Percentiles rank a stretch among this genome's conserved stretches.
Conservation (phyloP, 495 filamentous ascomycete genomes). For the Neurospora sp. region DNA sequence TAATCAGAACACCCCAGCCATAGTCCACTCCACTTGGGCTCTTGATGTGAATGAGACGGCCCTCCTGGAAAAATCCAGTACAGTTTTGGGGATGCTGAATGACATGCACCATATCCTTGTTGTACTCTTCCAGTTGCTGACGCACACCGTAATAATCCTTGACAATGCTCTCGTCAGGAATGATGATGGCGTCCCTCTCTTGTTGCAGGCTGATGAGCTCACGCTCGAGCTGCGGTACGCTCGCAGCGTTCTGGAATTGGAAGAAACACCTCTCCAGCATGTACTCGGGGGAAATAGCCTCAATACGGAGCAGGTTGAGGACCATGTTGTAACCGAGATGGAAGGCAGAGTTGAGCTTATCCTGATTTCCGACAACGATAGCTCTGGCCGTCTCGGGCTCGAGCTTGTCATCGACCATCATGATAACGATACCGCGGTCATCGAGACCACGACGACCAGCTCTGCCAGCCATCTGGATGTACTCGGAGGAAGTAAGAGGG, state of each 20-base stretch:
- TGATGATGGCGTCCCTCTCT: constrained; percentile 58
- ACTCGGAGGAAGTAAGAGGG: constrained; percentile 90
- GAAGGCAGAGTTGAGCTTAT: constrained; percentile 94
- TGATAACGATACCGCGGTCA: constrained; percentile 96
- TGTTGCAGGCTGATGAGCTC: constrained; percentile 65
- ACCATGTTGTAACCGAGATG: constrained; percentile 99
- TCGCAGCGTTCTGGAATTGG: constrained; percentile 91
- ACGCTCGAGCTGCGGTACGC: constrained; percentile 70
- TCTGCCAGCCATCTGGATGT: constrained; percentile 96
- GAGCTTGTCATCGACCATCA: constrained; percentile 97
- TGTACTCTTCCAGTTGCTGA: constrained; percentile 69
- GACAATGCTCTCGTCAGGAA: constrained; percentile 75
- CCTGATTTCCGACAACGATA: constrained; percentile 92
- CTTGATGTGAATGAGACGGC: constrained; percentile 75
- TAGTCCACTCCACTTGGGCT: constrained; percentile 62
- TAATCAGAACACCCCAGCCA: constrained; percentile 84
- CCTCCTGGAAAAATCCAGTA: constrained; percentile 67
- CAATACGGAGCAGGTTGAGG: constrained; percentile 87
- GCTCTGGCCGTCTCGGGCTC: constrained; percentile 87
- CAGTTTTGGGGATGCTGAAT: constrained; percentile 84
- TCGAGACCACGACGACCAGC: constrained; percentile 94
- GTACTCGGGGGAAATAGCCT: constrained; percentile 90
- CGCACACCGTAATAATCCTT: constrained; percentile 86
- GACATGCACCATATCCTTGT: constrained; percentile 75
- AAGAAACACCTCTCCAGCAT: constrained; percentile 97